Conservation (phyloP, 1,284 basidiomycete genomes). For the Ganoderma meredithae region DNA sequence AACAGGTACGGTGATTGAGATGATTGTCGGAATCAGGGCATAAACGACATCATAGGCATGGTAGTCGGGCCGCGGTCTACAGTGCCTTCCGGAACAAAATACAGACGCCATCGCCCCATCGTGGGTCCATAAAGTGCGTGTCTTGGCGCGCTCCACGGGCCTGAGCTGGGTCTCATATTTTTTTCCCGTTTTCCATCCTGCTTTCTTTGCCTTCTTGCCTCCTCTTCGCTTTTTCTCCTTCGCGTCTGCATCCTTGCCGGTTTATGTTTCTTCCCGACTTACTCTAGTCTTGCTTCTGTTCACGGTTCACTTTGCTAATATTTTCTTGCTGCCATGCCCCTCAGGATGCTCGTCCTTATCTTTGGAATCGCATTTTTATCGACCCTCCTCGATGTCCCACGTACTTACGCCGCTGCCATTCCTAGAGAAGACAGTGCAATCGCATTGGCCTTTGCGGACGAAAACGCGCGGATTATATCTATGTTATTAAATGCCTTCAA, state of each 20-base stretch:
- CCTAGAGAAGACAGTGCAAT: slow-evolving; percentile 3
- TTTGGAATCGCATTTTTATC: slow-evolving; percentile 8
- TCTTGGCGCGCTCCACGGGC: neutral
- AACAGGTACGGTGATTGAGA: too few relatives aligned
- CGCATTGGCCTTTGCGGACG: slow-evolving; percentile 1
- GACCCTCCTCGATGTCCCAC: neutral
- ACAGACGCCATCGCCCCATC: neutral
- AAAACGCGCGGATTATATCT: neutral
- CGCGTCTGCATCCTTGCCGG: neutral
- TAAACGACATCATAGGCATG: neutral
- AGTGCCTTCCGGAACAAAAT: neutral
- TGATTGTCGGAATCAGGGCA: neutral
- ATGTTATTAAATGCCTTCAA: neutral
- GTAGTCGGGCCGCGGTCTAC: neutral
- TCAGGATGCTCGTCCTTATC: slow-evolving; percentile 4
- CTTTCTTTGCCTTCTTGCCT: neutral
- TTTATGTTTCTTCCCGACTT: neutral
- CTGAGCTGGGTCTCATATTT: neutral
- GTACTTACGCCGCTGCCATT: slow-evolving; percentile 8
- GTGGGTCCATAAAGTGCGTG: neutral
- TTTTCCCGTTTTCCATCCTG: neutral
- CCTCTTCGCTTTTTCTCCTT: neutral
- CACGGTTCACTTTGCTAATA: neutral
- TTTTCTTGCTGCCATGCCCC: neutral
- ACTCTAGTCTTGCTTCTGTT: neutral